Percentiles rank a stretch among this genome's conserved stretches.
These are phyloP conservation scores for Pinus taeda DNA, from an alignment of 75 land plant species.

Conservation along the genomic window DNA sequence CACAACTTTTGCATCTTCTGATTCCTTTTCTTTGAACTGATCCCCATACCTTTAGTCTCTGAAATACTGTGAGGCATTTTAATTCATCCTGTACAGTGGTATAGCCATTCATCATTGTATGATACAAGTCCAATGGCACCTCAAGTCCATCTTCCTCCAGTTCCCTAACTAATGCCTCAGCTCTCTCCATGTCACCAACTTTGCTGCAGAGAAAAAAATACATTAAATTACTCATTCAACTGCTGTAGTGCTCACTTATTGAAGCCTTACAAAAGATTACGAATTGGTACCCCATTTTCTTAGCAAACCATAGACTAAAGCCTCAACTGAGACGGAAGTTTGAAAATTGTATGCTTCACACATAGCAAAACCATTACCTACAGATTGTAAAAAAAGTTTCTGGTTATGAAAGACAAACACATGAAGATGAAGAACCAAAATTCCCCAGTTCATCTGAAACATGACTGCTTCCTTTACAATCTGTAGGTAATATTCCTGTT, in stretches of 20 bases:
- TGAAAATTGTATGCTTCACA: neutral
- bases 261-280: neutral
- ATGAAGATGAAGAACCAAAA: no score
- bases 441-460: neutral
- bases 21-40: neutral
- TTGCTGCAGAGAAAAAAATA: slow-evolving; percentile 43
- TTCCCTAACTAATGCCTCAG: slow-evolving; percentile 77
- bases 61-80: slow-evolving; percentile 72
- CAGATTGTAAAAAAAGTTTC: neutral
- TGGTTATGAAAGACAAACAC: neutral
- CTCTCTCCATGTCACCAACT: slow-evolving; percentile 71
- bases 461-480: neutral
- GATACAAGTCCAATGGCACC: slow-evolving; percentile 72
- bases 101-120: slow-evolving; percentile 96
- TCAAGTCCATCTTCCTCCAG: slow-evolving; percentile 92
- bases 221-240: neutral
- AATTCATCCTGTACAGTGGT: slow-evolving; percentile 64
- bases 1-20: neutral
- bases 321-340: neutral
- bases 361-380: neutral
- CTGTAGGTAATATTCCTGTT: neutral
- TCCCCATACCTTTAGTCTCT: slow-evolving; percentile 66
- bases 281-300: neutral
- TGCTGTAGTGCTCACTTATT: neutral
- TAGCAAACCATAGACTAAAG: neutral